A percentile compares a stretch with the other conserved stretches of the same genome.
Conservation (phyloP, 768 basidiomycete genomes). For the Suillus hirtellus region DNA sequence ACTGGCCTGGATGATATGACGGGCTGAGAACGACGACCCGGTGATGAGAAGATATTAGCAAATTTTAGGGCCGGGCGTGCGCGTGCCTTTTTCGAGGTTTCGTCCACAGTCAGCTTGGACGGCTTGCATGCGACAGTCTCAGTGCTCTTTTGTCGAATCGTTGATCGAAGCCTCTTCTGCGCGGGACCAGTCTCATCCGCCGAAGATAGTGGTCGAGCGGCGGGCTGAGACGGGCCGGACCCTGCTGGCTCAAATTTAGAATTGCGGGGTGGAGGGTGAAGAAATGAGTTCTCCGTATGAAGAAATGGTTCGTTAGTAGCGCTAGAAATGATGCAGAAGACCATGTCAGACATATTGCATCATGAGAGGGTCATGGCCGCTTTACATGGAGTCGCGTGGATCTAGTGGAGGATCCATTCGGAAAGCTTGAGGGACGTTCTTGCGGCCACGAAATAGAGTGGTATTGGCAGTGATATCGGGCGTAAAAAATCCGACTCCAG, state of each 20-base stretch:
- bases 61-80: slow-evolving; percentile 84
- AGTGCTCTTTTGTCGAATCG: slow-evolving; percentile 52
- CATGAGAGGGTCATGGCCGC: neutral
- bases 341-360: slow-evolving; percentile 6
- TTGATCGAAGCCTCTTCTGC: slow-evolving; percentile 72
- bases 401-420: slow-evolving; percentile 53
- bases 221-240: slow-evolving; percentile 45
- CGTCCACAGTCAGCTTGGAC: slow-evolving; percentile 63
- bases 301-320: slow-evolving; percentile 56
- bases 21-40: slow-evolving; percentile 77
- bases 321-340: slow-evolving; percentile 35
- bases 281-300: slow-evolving; percentile 59
- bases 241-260: slow-evolving; percentile 43
- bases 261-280: slow-evolving; percentile 45
- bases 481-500: slow-evolving; percentile 75
- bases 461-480: slow-evolving; percentile 61
- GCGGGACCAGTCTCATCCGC: slow-evolving; percentile 81
- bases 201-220: slow-evolving; percentile 72
- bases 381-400: slow-evolving; percentile 67
- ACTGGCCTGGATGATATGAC: slow-evolving; percentile 63
- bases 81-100: slow-evolving; percentile 88
- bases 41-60: slow-evolving; percentile 88
- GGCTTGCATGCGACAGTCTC: slow-evolving; percentile 54
- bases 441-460: slow-evolving; percentile 59
- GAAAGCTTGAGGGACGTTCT: slow-evolving; percentile 53